These are phyloP conservation scores for Halophytophthora polymorphica DNA, from an alignment of 352 stramenopile genomes.

Conservation along the genomic window DNA sequence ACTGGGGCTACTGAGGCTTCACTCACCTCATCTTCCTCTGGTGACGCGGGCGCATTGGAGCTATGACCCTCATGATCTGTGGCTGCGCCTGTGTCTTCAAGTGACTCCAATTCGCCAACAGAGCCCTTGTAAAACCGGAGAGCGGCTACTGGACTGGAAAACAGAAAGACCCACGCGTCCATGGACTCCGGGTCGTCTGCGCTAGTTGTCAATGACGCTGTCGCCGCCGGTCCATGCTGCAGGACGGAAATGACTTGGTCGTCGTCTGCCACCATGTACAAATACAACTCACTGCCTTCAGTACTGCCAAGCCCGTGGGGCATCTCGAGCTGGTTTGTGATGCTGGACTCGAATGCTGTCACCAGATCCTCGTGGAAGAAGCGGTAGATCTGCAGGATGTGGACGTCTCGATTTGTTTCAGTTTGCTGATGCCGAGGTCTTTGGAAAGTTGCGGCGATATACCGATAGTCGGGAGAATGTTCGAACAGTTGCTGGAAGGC, in stretches of 20 bases:
- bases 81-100: constrained; percentile 17
- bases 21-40: constrained; percentile 5
- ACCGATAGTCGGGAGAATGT: constrained; percentile 43
- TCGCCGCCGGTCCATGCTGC: constrained; percentile 29
- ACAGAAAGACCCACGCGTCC: constrained; percentile 33
- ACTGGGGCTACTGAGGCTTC: neutral
- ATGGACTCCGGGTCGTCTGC: neutral
- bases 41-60: neutral
- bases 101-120: constrained; percentile 17
- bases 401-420: constrained; percentile 4
- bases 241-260: constrained; percentile 31
- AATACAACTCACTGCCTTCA: constrained; percentile 33
- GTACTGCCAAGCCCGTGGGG: neutral
- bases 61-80: neutral
- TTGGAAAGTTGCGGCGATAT: constrained; percentile 41
- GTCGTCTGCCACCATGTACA: constrained; percentile 39
- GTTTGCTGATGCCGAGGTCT: constrained; percentile 3
- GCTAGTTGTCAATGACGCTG: neutral
- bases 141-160: constrained; percentile 31
- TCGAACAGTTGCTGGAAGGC: constrained; percentile 46
- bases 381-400: constrained; percentile 46
- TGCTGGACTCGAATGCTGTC: constrained; percentile 21
- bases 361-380: constrained; percentile 39
- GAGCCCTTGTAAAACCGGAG: constrained; percentile 32
- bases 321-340: constrained; percentile 2